Base-by-base conservation (phyloP, 176 grass and related monocot genomes). In the Aegilops bicornis region DNA sequence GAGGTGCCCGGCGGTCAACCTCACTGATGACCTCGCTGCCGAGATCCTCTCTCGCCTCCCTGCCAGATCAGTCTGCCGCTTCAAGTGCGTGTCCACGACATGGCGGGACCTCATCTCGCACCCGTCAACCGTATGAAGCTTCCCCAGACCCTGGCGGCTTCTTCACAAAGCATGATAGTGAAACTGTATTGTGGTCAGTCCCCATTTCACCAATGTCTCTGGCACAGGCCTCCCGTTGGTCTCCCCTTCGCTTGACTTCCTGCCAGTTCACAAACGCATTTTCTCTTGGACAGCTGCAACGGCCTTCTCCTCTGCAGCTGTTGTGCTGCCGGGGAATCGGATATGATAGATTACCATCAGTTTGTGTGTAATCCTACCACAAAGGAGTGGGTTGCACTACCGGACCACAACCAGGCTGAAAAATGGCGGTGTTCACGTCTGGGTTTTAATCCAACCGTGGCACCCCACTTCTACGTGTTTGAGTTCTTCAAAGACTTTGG, bases 11-110 rank as follows among this genome's bases (percentile, higher is more conserved):
- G 39, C n/a, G n/a, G n/a, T 13, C 6, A 73, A 7, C 39, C 12
- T 45, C 39, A 73, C 39, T n/a, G 13, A 73, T 45, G 70, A 73
- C n/a, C 70, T 73, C 37, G 39, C 45, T 1, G 6, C 45, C 7
- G 70, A 73, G 39, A 45, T 73, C n/a, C 70, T 73, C n/a, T 73
- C 70, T 45, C n/a, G 39, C 39, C 70, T 73, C 39, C 39, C 70
- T 7, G 70, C n/a, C 39, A 73, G n/a, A 16, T 73, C 39, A 0
- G 6, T 45, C 39, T 73, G 70, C 12, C 70, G 70, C 70, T 73
- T 73, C 70, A 73, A 73, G 39, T 73, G 70, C 0, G 39, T 73
- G 70, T 43, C 39, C 20, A 25, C n/a, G 2, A 73, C 70, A 6
- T 73, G 70, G 70, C 39, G 70, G n/a, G 70, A 73, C 39, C 39